phyloP scores from a whole-genome alignment of 2,329 filamentous ascomycete species.

The Diaporthe helianthi region DNA sequence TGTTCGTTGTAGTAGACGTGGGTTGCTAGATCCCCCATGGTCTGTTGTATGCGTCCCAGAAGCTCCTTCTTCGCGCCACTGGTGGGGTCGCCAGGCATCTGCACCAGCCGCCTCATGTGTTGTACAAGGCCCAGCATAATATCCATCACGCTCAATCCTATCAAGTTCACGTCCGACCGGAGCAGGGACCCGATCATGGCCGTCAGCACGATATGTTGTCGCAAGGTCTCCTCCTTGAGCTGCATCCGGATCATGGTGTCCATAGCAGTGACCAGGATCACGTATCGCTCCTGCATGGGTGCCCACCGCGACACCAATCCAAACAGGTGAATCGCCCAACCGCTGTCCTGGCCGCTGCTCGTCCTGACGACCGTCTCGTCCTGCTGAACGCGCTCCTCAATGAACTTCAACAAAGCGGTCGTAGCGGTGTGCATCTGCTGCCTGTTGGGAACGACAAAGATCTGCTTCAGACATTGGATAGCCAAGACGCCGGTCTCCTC shows the following conservation, averaged over 20 bases:
- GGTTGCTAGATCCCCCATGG: conserved; percentile 88
- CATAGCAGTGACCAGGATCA: conserved; percentile 83
- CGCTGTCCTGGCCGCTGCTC: conserved; percentile 56
- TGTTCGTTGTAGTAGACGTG: conserved; percentile 98
- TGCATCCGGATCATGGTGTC: conserved; percentile 75
- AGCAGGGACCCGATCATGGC: conserved; percentile 83
- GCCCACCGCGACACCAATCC: conserved; percentile 84
- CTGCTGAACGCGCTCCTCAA: conserved; percentile 65
- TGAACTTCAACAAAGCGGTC: conserved; percentile 75
- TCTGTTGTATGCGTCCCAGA: conserved; percentile 75
- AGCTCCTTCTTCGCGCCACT: conserved; percentile 63
- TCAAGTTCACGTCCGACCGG: conserved; percentile 88
- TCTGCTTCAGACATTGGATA: conserved; percentile 83
- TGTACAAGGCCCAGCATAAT: conserved; percentile 84
- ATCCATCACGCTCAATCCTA: conserved; percentile 96
- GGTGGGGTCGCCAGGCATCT: conserved; percentile 58
- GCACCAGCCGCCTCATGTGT: conserved; percentile 80
- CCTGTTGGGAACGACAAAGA: conserved; percentile 83
- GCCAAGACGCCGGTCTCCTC: conserved; percentile 87
- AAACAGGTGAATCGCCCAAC: conserved; percentile 85
- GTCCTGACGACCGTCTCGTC: conserved; percentile 60
- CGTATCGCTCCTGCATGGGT: conserved; percentile 92
- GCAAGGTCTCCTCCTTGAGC: conserved; percentile 73
- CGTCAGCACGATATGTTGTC: conserved; percentile 76
- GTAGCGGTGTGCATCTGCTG: conserved; percentile 83